Evolutionary conservation across 2,329 filamentous ascomycete species (phyloP), one percentile per base, ranked within the genome.

Genomic region (Geosmithia putterillii): DNA sequence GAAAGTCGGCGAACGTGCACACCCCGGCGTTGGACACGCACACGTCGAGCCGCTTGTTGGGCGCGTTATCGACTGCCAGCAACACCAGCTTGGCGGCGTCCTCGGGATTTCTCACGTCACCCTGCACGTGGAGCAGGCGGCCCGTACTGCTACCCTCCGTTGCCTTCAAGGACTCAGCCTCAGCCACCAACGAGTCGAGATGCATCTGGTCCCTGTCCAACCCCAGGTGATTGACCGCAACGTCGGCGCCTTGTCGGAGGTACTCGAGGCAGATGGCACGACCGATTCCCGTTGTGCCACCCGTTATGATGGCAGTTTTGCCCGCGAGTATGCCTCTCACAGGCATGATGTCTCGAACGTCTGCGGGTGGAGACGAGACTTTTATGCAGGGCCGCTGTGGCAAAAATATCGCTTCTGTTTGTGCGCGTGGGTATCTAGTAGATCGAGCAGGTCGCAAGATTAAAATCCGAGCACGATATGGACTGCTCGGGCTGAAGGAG

Each of bases 11-110:
- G 62, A 95, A 95, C 49, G 84, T 75, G 69, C 87, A 95, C 46
- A 95, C 75, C 7, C 88, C 88, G 4, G 88, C 88, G 65, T 95
- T 95, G 59, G 80, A 86, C 22, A 95, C 83, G 61, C 90, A 90
- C 7, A 94, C 69, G 61, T 87, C 82, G 28, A 88, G 64, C 4
- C 77, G 69, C 1, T 64, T 63, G 4, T 65, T 57, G 14, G 40
- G 25, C 4, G 64, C 64, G 45, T 65, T 63, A 45, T 72, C 59
- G 1, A 89, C 81, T 0, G 83, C 80, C 49, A 72, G 69, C 12
- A 67, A 63, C 6, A 95, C 80, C 20, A 95, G 72, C 22, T 72
- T 65, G 38, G 70, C 65, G 8, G 84, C 85, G 0, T 86, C 89
- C 47, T 79, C 74, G 0, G 83, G 80, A 49, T 84, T 72, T 1